These are phyloP conservation scores for Cymbopogon flexuosus DNA, from an alignment of 202 grass and related monocot species.

Conservation along the genomic window DNA sequence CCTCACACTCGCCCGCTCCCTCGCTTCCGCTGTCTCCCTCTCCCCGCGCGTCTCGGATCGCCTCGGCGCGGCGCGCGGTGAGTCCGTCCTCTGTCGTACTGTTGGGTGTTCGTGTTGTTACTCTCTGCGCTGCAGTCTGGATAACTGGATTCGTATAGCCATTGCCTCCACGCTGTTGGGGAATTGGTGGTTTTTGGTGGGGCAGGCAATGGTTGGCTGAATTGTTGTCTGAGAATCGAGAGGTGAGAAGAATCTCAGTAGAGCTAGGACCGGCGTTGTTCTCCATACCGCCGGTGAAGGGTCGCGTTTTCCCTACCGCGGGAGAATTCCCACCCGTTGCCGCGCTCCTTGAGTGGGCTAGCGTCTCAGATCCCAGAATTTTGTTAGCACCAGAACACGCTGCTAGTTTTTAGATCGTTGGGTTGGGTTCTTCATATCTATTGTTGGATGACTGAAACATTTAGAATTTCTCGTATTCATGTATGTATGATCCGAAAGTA, in stretches of 20 bases:
- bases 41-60: neutral
- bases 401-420: neutral
- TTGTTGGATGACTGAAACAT: neutral
- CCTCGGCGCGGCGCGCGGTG: conserved; percentile 11
- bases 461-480: neutral
- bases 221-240: too few species aligned
- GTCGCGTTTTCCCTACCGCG: too few species aligned
- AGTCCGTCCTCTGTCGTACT: neutral
- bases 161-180: neutral
- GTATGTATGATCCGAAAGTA: neutral
- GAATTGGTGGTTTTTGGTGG: too few species aligned
- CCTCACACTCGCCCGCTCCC: neutral
- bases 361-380: neutral
- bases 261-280: too few species aligned
- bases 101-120: neutral
- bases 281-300: too few species aligned
- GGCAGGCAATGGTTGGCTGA: too few species aligned
- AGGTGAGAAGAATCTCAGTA: too few species aligned
- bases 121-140: neutral
- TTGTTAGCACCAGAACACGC: neutral
- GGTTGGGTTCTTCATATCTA: neutral
- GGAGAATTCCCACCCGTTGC: too few species aligned
- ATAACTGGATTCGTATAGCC: neutral
- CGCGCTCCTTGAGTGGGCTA: too few species aligned
- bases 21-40: neutral